Conservation (phyloP, 1,139 yeast genomes). For the Diutina sp. region DNA sequence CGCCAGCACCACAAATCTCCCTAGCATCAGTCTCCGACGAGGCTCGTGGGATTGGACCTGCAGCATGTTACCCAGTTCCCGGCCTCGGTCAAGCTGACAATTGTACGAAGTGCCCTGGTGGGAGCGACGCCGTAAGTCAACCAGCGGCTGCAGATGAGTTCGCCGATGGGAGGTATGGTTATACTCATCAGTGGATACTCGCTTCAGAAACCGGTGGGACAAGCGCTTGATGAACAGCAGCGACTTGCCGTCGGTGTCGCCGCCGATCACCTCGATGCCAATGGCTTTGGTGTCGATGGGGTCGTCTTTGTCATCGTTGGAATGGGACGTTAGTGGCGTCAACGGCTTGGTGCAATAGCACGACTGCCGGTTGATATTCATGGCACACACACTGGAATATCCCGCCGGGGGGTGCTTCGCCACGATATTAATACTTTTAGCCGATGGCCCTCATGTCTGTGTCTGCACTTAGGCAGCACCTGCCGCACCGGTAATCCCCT, state of each 20-base stretch:
- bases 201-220: not conserved
- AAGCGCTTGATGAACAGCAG: not conserved
- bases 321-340: not conserved
- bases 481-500: not conserved
- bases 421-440: not conserved
- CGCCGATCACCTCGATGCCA: not conserved
- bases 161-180: not conserved
- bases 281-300: not conserved
- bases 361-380: not conserved
- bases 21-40: not conserved
- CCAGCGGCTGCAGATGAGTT: not conserved
- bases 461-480: not conserved
- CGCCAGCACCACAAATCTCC: not conserved
- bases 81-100: not conserved
- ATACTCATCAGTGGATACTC: not conserved
- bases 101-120: not conserved
- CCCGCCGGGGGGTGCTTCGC: not conserved
- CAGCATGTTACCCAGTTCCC: not conserved
- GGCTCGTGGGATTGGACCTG: not conserved
- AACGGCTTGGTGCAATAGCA: slow-evolving; percentile 1
- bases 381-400: not conserved
- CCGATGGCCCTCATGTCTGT: not conserved
- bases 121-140: not conserved
- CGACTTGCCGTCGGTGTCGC: not conserved
- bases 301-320: not conserved